Evolutionary conservation across 2,329 filamentous ascomycete genomes (phyloP).

Genomic region (Cercospora zeae-maydis): DNA sequence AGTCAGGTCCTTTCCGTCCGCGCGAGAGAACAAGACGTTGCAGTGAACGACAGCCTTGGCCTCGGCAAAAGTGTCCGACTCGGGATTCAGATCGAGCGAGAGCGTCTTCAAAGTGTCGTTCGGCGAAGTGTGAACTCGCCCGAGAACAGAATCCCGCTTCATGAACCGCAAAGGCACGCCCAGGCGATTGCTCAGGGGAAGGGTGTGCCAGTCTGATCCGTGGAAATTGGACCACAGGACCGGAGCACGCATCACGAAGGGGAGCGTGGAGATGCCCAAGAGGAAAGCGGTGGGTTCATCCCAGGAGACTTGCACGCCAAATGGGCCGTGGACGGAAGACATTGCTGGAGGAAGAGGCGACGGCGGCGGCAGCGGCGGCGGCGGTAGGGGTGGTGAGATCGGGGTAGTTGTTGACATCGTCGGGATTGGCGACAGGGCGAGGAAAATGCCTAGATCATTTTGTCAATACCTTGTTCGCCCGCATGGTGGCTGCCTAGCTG

Average conservation of each 20-base stretch:
- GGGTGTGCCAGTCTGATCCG: not conserved
- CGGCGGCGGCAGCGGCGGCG: no score
- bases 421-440: no score
- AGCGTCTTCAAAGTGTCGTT: not conserved
- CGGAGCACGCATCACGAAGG: not conserved
- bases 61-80: not conserved
- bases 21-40: not conserved
- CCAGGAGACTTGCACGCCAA: not conserved
- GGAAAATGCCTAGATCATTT: no score
- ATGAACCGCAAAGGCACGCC: not conserved
- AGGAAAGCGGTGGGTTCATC: not conserved
- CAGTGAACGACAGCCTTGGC: not conserved
- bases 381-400: no score
- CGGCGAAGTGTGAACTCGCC: no score
- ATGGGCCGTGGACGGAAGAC: not conserved
- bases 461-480: no score
- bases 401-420: no score
- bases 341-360: not conserved
- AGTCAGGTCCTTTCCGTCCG: not conserved
- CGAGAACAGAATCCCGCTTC: not conserved
- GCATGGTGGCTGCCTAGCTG: no score
- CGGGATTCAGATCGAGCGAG: not conserved
- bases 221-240: not conserved
- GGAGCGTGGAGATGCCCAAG: not conserved
- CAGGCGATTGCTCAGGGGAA: not conserved